Conservation (phyloP, 805 yeast species). For the Cyberlindnera xylosilytica region DNA sequence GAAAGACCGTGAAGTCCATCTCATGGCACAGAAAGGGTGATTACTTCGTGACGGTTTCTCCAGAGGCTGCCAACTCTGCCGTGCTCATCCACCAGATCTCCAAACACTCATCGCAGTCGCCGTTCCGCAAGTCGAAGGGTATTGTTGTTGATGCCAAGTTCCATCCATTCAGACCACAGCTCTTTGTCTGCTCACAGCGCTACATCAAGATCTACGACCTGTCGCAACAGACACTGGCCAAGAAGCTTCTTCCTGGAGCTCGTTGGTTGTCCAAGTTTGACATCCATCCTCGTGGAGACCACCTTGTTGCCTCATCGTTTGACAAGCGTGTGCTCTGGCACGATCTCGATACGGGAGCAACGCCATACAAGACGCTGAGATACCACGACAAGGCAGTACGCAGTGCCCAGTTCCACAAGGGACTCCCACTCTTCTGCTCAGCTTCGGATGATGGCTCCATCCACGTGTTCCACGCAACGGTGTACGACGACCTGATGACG, state of each 20-base stretch:
- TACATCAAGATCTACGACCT: conserved; percentile 88
- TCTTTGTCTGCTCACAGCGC: conserved; percentile 92
- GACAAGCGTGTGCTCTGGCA: conserved; percentile 98
- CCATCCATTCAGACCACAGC: conserved; percentile 94
- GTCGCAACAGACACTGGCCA: conserved; percentile 76
- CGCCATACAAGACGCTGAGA: conserved; percentile 93
- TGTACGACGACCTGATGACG: conserved; percentile 91
- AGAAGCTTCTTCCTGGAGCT: conserved; percentile 91
- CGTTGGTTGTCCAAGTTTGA: conserved; percentile 91
- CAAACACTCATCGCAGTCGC: conserved; percentile 92
- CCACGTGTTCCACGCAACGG: conserved; percentile 95
- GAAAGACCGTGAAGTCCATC: conserved; percentile 68
- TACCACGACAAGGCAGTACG: conserved; percentile 96
- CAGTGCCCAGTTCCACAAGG: conserved; percentile 80
- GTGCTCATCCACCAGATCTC: conserved; percentile 93
- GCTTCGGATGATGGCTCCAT: conserved; percentile 93
- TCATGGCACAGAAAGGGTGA: conserved; percentile 98
- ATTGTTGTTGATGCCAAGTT: conserved; percentile 93
- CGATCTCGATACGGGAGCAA: conserved; percentile 81
- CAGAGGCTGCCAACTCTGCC: conserved; percentile 83
- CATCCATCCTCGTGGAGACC: conserved; percentile 95
- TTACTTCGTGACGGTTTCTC: conserved; percentile 95
- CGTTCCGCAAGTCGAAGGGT: conserved; percentile 90
- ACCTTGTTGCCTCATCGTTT: conserved; percentile 85
- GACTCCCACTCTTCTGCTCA: conserved; percentile 87